phyloP scores from a whole-genome alignment of 306 rosid genomes.

The Trifolium subterraneum region DNA sequence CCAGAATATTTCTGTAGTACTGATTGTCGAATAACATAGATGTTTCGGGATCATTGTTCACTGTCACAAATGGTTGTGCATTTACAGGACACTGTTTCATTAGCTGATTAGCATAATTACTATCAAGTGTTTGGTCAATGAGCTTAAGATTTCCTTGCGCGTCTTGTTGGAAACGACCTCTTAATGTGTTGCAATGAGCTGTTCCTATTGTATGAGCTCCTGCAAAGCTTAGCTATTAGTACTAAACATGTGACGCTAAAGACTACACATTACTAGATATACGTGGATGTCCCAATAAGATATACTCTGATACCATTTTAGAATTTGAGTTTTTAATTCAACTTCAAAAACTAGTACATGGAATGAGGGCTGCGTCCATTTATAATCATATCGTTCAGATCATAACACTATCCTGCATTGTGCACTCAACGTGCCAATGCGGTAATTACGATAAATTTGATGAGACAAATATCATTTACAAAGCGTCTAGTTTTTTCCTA shows the following conservation, averaged over 20 bases:
- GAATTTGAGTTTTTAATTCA: background rate
- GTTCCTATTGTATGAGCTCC: constrained; percentile 90
- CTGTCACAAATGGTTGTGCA: constrained; percentile 54
- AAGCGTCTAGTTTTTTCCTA: background rate
- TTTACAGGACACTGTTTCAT: constrained; percentile 55
- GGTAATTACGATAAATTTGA: background rate
- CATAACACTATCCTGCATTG: background rate
- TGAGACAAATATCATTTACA: background rate
- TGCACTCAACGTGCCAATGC: background rate
- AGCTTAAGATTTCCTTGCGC: constrained; percentile 59
- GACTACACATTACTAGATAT: background rate
- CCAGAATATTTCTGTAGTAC: constrained; percentile 64
- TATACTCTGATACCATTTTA: background rate
- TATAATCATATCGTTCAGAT: background rate
- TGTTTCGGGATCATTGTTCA: constrained; percentile 73
- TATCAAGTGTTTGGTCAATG: constrained; percentile 65
- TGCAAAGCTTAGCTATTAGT: constrained; percentile 39
- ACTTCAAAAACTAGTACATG: background rate
- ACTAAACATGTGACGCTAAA: background rate
- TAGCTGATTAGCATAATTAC: constrained; percentile 67
- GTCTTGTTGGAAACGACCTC: constrained; percentile 63
- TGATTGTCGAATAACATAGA: constrained; percentile 72
- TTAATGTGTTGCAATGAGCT: constrained; percentile 80
- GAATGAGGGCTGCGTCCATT: background rate
- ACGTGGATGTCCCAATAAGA: background rate